Evolutionary conservation across 1,284 basidiomycete genomes (phyloP).

Genomic region (Puccinia brachypodii): DNA sequence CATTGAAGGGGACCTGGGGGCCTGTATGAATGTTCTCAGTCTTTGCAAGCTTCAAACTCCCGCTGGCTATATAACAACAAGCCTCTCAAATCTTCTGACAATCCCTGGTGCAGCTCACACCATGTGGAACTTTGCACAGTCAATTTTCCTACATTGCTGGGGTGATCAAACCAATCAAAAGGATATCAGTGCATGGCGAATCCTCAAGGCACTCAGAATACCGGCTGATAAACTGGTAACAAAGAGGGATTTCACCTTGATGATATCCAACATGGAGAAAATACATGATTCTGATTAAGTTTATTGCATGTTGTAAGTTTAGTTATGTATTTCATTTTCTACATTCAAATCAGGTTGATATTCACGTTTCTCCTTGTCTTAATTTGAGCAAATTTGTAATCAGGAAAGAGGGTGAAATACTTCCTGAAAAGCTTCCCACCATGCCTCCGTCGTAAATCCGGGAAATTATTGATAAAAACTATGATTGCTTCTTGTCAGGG

Average conservation of each 20-base stretch:
- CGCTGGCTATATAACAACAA: not conserved
- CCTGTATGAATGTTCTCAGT: not conserved
- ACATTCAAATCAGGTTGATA: not conserved
- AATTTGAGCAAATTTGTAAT: not conserved
- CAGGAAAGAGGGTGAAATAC: not conserved
- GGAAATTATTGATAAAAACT: constrained; percentile 2
- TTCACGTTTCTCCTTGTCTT: not conserved
- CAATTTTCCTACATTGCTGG: not conserved
- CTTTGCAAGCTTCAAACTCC: not conserved
- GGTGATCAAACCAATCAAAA: not conserved
- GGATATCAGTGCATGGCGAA: not conserved
- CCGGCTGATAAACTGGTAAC: not conserved
- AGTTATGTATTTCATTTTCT: not conserved
- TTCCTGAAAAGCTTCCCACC: not conserved
- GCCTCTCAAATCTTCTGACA: not conserved
- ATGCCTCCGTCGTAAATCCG: not conserved
- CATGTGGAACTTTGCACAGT: constrained; percentile 21
- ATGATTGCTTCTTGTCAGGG: not conserved
- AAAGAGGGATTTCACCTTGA: constrained; percentile 5
- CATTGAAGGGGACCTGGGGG: constrained; percentile 11
- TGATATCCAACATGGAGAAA: constrained; percentile 13
- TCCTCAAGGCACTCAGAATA: not conserved
- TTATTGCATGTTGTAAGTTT: constrained; percentile 16
- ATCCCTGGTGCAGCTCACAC: constrained; percentile 31
- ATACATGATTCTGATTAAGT: constrained; percentile 9